phyloP scores from a whole-genome alignment of 345 rosid species.

The Toxicodendron radicans region DNA sequence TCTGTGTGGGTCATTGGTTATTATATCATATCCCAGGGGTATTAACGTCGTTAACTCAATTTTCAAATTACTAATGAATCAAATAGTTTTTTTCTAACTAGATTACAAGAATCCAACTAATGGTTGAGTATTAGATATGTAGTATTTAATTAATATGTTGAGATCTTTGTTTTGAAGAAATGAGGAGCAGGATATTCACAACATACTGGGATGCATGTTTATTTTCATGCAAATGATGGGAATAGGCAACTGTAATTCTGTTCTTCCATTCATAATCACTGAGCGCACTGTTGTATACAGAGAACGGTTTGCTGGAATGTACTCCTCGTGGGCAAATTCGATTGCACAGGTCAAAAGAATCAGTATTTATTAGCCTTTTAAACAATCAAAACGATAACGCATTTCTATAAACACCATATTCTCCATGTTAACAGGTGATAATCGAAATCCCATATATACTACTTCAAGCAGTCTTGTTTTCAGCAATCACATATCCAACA shows the following conservation, averaged over 20 bases:
- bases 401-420: neutral
- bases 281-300: constrained; percentile 54
- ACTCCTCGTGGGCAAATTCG: constrained; percentile 60
- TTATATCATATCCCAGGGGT: no score
- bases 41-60: no score
- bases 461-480: constrained; percentile 36
- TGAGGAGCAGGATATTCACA: constrained; percentile 51
- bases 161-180: constrained; percentile 29
- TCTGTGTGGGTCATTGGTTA: no score
- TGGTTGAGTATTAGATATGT: no score
- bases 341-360: constrained; percentile 52
- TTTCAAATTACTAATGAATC: no score
- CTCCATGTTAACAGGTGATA: constrained; percentile 27
- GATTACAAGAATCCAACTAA: no score
- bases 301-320: constrained; percentile 64
- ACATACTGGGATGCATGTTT: constrained; percentile 48
- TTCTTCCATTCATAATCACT: constrained; percentile 42
- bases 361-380: neutral
- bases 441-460: constrained; percentile 48
- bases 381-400: neutral
- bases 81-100: no score
- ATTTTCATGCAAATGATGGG: constrained; percentile 39
- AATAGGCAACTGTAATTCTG: constrained; percentile 40
- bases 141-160: neutral
- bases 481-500: constrained; percentile 39